These are phyloP conservation scores for Colletotrichum simmondsii DNA, from an alignment of 2,329 filamentous ascomycete species.

Conservation along the genomic window DNA sequence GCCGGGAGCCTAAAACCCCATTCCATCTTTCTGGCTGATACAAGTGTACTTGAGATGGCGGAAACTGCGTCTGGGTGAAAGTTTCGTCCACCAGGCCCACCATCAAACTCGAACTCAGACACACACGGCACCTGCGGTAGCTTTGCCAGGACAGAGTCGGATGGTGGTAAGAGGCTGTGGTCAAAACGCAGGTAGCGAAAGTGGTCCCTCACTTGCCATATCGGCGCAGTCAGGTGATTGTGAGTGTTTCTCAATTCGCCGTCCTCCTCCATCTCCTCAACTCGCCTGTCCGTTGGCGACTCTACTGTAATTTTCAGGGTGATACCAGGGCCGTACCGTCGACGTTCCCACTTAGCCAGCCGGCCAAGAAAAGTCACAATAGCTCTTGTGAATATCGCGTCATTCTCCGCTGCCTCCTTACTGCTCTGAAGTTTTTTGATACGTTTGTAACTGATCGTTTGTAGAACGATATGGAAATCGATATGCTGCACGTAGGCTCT, in stretches of 20 bases:
- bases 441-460: background rate
- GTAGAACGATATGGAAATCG: background rate
- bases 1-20: background rate
- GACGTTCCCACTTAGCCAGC: background rate
- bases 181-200: background rate
- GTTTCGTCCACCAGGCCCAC: background rate
- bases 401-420: background rate
- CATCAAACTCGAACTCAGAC: background rate
- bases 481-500: background rate
- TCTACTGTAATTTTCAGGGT: background rate
- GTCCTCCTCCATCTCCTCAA: background rate
- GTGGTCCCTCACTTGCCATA: background rate
- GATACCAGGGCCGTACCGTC: background rate
- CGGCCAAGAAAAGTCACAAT: background rate
- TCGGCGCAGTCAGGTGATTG: background rate
- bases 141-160: background rate
- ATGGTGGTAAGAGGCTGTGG: background rate
- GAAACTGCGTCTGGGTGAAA: background rate
- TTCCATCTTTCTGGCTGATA: background rate
- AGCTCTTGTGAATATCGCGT: background rate
- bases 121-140: conserved; percentile 3
- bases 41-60: background rate
- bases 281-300: background rate
- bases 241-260: background rate
- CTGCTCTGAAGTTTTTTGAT: background rate